Conservation (phyloP, 2,329 filamentous ascomycete species). For the Phyllosticta citribraziliensis region DNA sequence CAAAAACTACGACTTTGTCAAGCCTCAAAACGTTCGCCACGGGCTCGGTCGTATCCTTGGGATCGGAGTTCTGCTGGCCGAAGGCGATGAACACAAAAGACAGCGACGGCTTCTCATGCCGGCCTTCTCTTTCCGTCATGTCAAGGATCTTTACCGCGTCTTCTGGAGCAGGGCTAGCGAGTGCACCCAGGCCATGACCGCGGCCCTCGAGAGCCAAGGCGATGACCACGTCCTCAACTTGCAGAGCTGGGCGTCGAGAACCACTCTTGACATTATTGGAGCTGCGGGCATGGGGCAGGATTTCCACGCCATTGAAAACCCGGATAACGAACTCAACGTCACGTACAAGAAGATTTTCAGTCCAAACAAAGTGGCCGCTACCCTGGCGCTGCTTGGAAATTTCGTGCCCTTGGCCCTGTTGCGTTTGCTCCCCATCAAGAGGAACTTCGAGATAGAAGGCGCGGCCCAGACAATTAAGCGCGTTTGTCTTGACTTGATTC, state of each 20-base stretch:
- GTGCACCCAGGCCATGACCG: conserved; percentile 27
- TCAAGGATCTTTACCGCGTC: conserved; percentile 40
- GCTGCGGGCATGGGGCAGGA: conserved; percentile 47
- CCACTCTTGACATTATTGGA: conserved; percentile 50
- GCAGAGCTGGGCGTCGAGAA: conserved; percentile 38
- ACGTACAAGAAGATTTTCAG: conserved; percentile 44
- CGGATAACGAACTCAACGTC: conserved; percentile 41
- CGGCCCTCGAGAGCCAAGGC: conserved; percentile 16
- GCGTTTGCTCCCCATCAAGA: conserved; percentile 54
- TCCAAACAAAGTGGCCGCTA: conserved; percentile 38
- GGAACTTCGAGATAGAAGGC: conserved; percentile 44
- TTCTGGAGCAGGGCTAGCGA: conserved; percentile 42
- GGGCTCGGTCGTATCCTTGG: conserved; percentile 57
- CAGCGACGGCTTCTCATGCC: conserved; percentile 40
- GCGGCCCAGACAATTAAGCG: conserved; percentile 38
- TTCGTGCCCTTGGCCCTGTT: conserved; percentile 56
- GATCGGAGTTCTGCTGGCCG: conserved; percentile 64
- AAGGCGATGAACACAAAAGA: conserved; percentile 85
- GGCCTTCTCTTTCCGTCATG: conserved; percentile 40
- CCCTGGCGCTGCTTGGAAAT: conserved; percentile 50
- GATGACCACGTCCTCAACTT: conserved; percentile 31
- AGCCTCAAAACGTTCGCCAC: conserved; percentile 36
- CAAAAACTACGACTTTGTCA: conserved; percentile 43
- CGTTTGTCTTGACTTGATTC: conserved; percentile 59
- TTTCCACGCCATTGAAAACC: conserved; percentile 43